Evolutionary conservation across 805 yeast species (phyloP), one percentile per base, ranked within the genome.

Genomic region (Candida stauntonica): DNA sequence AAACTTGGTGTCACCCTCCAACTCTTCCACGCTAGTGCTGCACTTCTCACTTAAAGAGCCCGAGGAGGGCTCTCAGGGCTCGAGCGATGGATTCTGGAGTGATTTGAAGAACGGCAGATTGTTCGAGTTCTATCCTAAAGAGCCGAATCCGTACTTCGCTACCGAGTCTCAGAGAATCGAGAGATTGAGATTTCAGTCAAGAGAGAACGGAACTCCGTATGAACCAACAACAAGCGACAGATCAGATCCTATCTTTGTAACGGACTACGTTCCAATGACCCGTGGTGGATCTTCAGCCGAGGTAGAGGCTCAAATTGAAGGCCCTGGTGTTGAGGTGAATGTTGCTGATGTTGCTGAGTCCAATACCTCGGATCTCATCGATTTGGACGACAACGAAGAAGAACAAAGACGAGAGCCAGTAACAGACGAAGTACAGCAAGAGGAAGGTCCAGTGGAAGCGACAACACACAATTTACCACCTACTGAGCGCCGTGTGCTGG

Each of bases 101-200:
- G 61, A 57, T 31, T 20, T 58, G 21, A 51, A 34, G 32, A 46
- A 40, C 20, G 62, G 60, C 1, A 43, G 39, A 7, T 35, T 54
- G 4, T 57, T 59, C 46, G 63, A 58, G 15, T 58, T 54, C 32
- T 42, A 57, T 18, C 62, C 63, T 26, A 50, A 54, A 38, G 55
- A 51, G 26, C 58, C 61, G 26, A 55, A 55, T 38, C 60, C 58
- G 19, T 33, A 47, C 28, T 56, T 47, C 30, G 46, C 47, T 18
- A 45, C 41, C 7, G 58, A 56, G 33, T 47, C 46, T 8, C 52
- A 50, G 37, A 47, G 58, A 40, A 50, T 47, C 38, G 43, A 47
- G 23, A 38, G 56, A 30, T 26, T 53, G 20, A 50, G 55, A 41
- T 44, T 46, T 26, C 52, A 50, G 16, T 33, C 50, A 23, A 46